Evolutionary conservation across 139 green algal species (phyloP).

Genomic region (Coelastrella sp.): DNA sequence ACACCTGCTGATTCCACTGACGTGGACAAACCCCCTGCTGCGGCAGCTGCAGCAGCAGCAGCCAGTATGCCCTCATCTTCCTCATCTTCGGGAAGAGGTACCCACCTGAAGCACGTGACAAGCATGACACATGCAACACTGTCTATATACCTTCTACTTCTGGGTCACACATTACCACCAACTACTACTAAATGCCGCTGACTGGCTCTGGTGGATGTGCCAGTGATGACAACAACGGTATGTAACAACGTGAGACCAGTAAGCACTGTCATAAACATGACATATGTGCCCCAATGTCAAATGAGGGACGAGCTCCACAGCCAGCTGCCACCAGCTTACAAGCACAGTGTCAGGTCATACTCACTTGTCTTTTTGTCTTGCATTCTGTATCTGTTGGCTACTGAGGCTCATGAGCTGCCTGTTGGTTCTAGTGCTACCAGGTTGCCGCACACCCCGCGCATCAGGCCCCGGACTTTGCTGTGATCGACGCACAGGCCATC

Average conservation of each 20-base stretch:
- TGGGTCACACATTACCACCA: too few species aligned
- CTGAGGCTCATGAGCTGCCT: not conserved
- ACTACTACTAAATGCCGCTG: too few species aligned
- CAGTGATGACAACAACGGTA: too few species aligned
- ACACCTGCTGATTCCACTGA: slow-evolving; percentile 1
- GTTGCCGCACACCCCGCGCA: not conserved
- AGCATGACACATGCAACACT: not conserved
- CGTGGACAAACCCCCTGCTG: not conserved
- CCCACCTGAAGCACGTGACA: slow-evolving; percentile 44
- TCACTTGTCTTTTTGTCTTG: slow-evolving; percentile 41
- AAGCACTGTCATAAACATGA: too few species aligned
- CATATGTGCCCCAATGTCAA: too few species aligned
- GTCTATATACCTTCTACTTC: too few species aligned
- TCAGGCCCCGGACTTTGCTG: slow-evolving; percentile 18
- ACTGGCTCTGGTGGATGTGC: too few species aligned
- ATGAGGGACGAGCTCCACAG: too few species aligned
- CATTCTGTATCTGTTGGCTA: slow-evolving; percentile 4
- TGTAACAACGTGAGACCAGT: too few species aligned
- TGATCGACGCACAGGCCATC: not conserved
- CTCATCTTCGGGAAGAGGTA: slow-evolving; percentile 55
- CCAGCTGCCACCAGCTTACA: not conserved
- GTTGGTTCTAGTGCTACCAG: not conserved
- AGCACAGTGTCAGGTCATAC: not conserved
- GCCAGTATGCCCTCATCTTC: slow-evolving; percentile 26
- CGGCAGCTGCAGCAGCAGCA: not conserved